phyloP scores from a whole-genome alignment of 2,329 filamentous ascomycete genomes.

The Eurotiales sp. region DNA sequence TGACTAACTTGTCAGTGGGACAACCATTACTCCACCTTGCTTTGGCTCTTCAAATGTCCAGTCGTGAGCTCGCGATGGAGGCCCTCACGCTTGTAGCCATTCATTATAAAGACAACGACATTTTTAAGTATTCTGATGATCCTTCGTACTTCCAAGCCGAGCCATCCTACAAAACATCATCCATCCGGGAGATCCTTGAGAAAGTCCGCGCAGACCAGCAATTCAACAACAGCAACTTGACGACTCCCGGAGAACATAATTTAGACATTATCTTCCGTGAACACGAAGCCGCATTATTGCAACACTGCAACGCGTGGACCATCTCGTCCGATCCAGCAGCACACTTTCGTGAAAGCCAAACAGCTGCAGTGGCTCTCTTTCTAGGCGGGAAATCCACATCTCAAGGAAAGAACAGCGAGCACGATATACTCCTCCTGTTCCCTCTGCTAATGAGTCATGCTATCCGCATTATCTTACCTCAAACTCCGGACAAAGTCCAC shows the following conservation, averaged over 20 bases:
- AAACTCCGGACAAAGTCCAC: slow-evolving; percentile 71
- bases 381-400: slow-evolving; percentile 27
- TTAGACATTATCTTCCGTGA: slow-evolving; percentile 65
- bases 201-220: slow-evolving; percentile 65
- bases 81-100: slow-evolving; percentile 67
- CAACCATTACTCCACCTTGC: slow-evolving; percentile 91
- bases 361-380: slow-evolving; percentile 48
- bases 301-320: slow-evolving; percentile 89
- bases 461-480: slow-evolving; percentile 75
- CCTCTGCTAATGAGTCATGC: slow-evolving; percentile 83
- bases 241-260: slow-evolving; percentile 55
- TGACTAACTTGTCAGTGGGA: slow-evolving; percentile 58
- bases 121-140: slow-evolving; percentile 66
- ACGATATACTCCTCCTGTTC: slow-evolving; percentile 81
- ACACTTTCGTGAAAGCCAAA: slow-evolving; percentile 70
- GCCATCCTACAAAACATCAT: slow-evolving; percentile 57
- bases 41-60: slow-evolving; percentile 88
- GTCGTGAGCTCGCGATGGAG: slow-evolving; percentile 82
- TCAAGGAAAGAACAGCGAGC: slow-evolving; percentile 37
- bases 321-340: slow-evolving; percentile 61
- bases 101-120: slow-evolving; percentile 52
- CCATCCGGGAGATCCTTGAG: slow-evolving; percentile 67
- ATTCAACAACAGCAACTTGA: slow-evolving; percentile 63
- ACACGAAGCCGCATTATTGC: slow-evolving; percentile 66
- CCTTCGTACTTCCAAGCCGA: slow-evolving; percentile 62